Base-by-base conservation (phyloP, 768 basidiomycete genomes). In the Lactarius tabidus region DNA sequence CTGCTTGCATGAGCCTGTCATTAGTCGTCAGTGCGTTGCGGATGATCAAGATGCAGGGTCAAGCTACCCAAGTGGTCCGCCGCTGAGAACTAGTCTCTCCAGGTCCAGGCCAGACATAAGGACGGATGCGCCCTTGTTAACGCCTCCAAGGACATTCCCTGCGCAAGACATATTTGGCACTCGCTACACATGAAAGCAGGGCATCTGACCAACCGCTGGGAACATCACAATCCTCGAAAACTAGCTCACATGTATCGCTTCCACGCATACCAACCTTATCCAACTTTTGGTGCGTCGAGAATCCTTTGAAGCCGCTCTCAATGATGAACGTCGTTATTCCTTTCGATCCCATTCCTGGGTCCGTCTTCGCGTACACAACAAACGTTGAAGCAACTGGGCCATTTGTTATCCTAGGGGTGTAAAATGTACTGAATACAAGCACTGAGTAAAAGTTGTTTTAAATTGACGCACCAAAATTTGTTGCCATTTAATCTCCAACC, bases 261-360 rank as follows among this genome's bases (percentile, higher is more conserved):
- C 95, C 95, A 70, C 95, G 80, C 95, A 98, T 98, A 1, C 95
- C 95, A 72, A 97, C 87, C 75, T 98, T 98, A 75, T 98, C 95
- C 26, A 98, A 80, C 71, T 95, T 94, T 65, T 89, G 91, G 69
- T 90, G 89, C 0, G 92, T 90, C 7, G 92, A 93, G 75, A 95
- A 95, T 1, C 93, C 95, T 51, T 82, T 75, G 74, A 90, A 93
- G 8, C 78, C 86, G 53, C 84, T 88, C 77, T 96, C 93, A 67
- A 98, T 80, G 68, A 97, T 86, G 75, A 97, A 97, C 0, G 95
- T 85, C 0, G 95, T 96, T 68, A 97, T 93, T 26, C 95, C 93
- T 73, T 90, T 95, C 20, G 91, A 89, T 18, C 85, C 88, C 69
- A 84, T 84, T 48, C 86, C 78, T 0, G 90, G 91, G 17, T 83